Evolutionary conservation across 108 stramenopile species (phyloP), one percentile per base, ranked within the genome.

Genomic region (Fistulifera pelliculosa): DNA sequence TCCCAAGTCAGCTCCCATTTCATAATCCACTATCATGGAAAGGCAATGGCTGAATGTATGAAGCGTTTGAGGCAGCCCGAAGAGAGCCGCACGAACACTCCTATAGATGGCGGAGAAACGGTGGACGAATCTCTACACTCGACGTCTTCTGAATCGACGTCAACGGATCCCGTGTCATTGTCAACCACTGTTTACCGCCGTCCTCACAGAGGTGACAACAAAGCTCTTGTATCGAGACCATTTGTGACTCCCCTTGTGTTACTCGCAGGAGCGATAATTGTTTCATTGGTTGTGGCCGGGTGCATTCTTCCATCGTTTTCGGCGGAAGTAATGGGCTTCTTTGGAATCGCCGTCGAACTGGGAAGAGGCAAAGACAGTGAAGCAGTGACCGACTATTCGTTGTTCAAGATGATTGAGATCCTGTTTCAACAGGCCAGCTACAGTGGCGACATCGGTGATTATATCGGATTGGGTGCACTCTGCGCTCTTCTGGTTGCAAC

Each of bases 1-100:
- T 77, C 80, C 8, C 88, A 90, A 43, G 61, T 90, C 38, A 81
- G 74, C 43, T 80, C 76, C 24, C 88, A 90, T 47, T 51, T 79
- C 60, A 80, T 90, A 40, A 85, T 90, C 41, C 78, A 85, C 54
- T 90, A 85, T 49, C 88, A 90, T 59, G 19, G 4, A 19, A 17
- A 19, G 19, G 44, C 44, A 19, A 11, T 45, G 7, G 16, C 3
- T 11, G 21, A 45, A 6, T 17, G 7, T 3, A 17, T 3, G 44
- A 67, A 79, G 19, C 56, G 51, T 19, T 67, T 65, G 28, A 39
- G 38, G 6, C 19, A 19, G 11, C 16, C 12, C 26, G 52, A 27
- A 52, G 17, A 16, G 16, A 11, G 52, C 40, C 11, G 40, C 11
- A 52, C 24, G 44, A 58, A 4, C 44, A 11, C 44, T 45, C 13